Evolutionary conservation across 2,329 filamentous ascomycete genomes (phyloP), one percentile per base, ranked within the genome.

Genomic region (Calycina herbarum): DNA sequence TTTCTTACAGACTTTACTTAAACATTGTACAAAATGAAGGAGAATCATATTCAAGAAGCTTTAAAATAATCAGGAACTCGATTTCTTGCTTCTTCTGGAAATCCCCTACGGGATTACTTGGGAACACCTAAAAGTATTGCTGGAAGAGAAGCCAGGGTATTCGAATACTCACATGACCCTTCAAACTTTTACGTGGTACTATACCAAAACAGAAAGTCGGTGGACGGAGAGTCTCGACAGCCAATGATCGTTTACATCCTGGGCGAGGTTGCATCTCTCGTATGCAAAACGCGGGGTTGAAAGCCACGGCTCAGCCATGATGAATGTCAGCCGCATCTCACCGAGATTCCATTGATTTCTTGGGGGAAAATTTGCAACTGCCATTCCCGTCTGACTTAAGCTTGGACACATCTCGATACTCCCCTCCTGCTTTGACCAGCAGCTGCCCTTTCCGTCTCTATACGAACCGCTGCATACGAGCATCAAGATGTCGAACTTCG

Each of bases 271-370:
- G 27, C 48, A 24, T 54, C 48, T 13, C 48, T 27, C 48, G 20
- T 24, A 54, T 54, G 20, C 20, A 24, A 13, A 54, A 27, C 11
- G 48, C 48, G 48, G 48, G 20, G 48, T 54, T 54, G 20, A 27
- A 54, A 54, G 48, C 48, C 48, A 54, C 48, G 29, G 5, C 48
- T 27, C 48, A 54, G 48, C 48, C 48, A 54, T 54, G n/a, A 54
- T 5, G 48, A 24, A 24, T 24, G 48, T 54, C 48, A 54, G 48
- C 48, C 48, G 48, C 48, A 54, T 54, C 20, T 51, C 45, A 51
- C 45, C n/a, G 7, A 51, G n/a, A 13, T 54, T 54, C 48, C 20
- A 27, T 54, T 27, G 10, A 54, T 54, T 54, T 54, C 48, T 13
- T 24, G 48, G 3, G 4, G 20, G 10, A 54, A 54, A 54, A 27